These are phyloP conservation scores for Gomphus bonarii DNA, from an alignment of 1,284 basidiomycete species.

Conservation along the genomic window DNA sequence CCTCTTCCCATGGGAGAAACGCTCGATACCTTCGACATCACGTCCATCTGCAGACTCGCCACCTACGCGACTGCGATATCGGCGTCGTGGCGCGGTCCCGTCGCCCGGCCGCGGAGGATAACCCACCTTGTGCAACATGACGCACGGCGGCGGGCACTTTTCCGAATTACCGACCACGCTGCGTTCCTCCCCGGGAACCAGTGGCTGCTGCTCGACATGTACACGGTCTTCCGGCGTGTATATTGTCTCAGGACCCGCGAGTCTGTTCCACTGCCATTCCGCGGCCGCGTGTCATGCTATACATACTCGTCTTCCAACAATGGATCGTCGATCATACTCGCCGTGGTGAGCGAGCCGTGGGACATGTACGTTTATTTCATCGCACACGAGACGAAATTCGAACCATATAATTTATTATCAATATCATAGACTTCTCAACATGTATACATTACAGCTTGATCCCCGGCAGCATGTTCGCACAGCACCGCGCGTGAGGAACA, in stretches of 20 bases:
- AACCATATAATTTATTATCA: no score
- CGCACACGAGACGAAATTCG: no score
- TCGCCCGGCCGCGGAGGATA: not conserved
- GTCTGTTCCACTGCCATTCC: not conserved
- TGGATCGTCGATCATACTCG: not conserved
- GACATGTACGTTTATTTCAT: no score
- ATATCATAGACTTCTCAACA: no score
- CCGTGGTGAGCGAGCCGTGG: not conserved
- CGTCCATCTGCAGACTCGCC: not conserved
- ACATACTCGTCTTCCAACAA: not conserved
- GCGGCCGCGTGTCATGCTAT: not conserved
- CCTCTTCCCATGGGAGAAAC: not conserved
- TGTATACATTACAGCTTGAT: no score
- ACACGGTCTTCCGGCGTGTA: not conserved
- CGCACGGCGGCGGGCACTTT: not conserved
- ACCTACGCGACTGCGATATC: not conserved
- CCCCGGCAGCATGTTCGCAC: no score
- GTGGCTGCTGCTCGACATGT: not conserved
- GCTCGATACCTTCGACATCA: not conserved
- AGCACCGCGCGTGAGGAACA: no score
- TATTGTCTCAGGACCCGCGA: not conserved
- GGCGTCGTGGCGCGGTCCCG: not conserved
- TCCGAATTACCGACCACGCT: not conserved
- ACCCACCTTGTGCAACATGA: not conserved
- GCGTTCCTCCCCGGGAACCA: not conserved